Percentiles rank a stretch among this genome's conserved stretches.
These are phyloP conservation scores for Phytophthora sp. DNA, from an alignment of 352 stramenopile genomes.

Conservation along the genomic window DNA sequence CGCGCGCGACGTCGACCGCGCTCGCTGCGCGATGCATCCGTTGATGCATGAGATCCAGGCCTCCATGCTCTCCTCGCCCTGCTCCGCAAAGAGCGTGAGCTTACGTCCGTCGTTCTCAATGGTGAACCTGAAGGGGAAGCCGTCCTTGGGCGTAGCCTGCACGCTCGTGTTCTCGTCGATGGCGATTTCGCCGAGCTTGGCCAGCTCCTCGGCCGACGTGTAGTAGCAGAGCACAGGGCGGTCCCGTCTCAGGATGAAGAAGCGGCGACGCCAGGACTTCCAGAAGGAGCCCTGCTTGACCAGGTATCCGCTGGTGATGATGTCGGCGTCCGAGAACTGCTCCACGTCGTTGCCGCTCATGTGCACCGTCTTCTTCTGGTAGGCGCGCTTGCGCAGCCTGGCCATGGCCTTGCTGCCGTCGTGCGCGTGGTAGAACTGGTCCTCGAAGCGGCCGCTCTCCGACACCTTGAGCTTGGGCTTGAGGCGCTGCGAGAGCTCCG, in stretches of 20 bases:
- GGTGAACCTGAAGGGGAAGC: slow-evolving; percentile 69
- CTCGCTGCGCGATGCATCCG: slow-evolving; percentile 48
- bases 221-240: slow-evolving; percentile 83
- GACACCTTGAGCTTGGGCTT: slow-evolving; percentile 82
- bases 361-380: slow-evolving; percentile 75
- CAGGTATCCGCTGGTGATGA: slow-evolving; percentile 79
- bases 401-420: slow-evolving; percentile 82
- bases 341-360: slow-evolving; percentile 82
- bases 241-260: slow-evolving; percentile 85
- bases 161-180: slow-evolving; percentile 74
- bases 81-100: slow-evolving; percentile 74
- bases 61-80: slow-evolving; percentile 56
- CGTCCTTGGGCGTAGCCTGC: slow-evolving; percentile 48
- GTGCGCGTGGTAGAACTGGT: slow-evolving; percentile 88
- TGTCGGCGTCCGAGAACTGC: slow-evolving; percentile 87
- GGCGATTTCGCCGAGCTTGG: slow-evolving; percentile 80
- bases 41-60: slow-evolving; percentile 73
- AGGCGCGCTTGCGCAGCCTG: slow-evolving; percentile 76
- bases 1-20: slow-evolving; percentile 20
- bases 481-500: slow-evolving; percentile 32
- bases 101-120: slow-evolving; percentile 73
- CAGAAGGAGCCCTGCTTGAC: slow-evolving; percentile 90
- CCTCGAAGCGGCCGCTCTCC: slow-evolving; percentile 82
- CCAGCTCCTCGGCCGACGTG: slow-evolving; percentile 73
- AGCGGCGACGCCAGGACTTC: slow-evolving; percentile 84